Conservation (phyloP, 164 flowering plant species). For the Vitis cinerea region DNA sequence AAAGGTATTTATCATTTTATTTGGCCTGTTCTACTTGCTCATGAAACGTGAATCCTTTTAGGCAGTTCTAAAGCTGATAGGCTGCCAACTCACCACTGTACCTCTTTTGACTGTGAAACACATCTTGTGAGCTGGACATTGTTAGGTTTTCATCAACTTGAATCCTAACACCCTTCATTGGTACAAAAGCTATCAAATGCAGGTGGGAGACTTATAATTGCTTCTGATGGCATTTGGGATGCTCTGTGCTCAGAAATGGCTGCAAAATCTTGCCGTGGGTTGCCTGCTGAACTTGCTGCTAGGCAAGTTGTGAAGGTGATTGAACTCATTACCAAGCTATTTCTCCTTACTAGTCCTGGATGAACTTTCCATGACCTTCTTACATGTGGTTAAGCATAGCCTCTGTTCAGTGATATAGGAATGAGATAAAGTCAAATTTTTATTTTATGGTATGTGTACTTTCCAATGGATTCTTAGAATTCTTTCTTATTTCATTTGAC, state of each 20-base stretch:
- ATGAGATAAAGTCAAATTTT: background rate
- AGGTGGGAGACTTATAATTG: constrained; percentile 88
- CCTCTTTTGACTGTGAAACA: background rate
- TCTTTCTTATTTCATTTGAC: constrained; percentile 8
- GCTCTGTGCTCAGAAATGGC: constrained; percentile 77
- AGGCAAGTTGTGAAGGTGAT: constrained; percentile 84
- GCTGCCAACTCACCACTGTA: background rate
- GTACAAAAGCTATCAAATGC: constrained; percentile 59
- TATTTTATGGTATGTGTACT: background rate
- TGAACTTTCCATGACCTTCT: background rate
- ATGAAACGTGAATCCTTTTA: background rate
- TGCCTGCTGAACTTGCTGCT: constrained; percentile 94
- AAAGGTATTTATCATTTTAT: constrained; percentile 45
- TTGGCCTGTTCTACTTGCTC: background rate
- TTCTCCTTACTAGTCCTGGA: background rate
- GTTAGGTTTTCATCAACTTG: background rate
- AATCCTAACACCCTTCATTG: constrained; percentile 9
- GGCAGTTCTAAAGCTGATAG: background rate
- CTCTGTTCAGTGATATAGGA: background rate
- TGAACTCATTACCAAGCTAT: background rate
- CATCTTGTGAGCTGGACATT: background rate
- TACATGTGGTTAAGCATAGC: background rate
- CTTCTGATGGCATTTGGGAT: constrained; percentile 97
- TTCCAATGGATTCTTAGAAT: background rate
- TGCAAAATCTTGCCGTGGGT: constrained; percentile 78